These are phyloP conservation scores for Pterula multifida DNA, from an alignment of 1,284 basidiomycete species.

Conservation along the genomic window DNA sequence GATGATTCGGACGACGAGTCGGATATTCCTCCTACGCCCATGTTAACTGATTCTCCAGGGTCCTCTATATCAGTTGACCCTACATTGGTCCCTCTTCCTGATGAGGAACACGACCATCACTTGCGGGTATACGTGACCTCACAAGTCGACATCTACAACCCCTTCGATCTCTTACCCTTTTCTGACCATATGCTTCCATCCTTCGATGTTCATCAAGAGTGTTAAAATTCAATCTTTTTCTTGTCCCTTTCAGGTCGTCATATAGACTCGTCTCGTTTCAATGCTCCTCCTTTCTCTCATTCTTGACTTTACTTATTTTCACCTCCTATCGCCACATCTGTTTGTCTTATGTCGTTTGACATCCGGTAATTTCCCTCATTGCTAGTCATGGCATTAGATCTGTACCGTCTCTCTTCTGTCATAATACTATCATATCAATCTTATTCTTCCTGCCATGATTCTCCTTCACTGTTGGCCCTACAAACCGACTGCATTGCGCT, in stretches of 20 bases:
- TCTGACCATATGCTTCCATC: constrained; percentile 31
- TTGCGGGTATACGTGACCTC: constrained; percentile 49
- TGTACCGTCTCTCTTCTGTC: not conserved
- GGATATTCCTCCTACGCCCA: constrained; percentile 53
- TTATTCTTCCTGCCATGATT: not conserved
- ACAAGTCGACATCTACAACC: constrained; percentile 46
- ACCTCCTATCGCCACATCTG: not conserved
- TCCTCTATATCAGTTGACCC: constrained; percentile 34
- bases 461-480: not conserved
- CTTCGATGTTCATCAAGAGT: constrained; percentile 48
- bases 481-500: not conserved
- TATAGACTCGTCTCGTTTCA: constrained; percentile 10
- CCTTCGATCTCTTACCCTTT: constrained; percentile 56
- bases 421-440: not conserved
- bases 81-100: constrained; percentile 35
- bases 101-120: constrained; percentile 30
- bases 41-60: constrained; percentile 35
- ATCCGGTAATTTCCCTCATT: too few species aligned
- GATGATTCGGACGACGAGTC: constrained; percentile 76
- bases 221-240: constrained; percentile 29
- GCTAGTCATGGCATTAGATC: not conserved
- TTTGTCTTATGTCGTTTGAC: not conserved
- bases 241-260: constrained; percentile 18
- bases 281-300: not conserved
- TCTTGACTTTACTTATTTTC: constrained; percentile 1